Base-by-base conservation (phyloP, 139 green algal species). In the Microglena sp. region DNA sequence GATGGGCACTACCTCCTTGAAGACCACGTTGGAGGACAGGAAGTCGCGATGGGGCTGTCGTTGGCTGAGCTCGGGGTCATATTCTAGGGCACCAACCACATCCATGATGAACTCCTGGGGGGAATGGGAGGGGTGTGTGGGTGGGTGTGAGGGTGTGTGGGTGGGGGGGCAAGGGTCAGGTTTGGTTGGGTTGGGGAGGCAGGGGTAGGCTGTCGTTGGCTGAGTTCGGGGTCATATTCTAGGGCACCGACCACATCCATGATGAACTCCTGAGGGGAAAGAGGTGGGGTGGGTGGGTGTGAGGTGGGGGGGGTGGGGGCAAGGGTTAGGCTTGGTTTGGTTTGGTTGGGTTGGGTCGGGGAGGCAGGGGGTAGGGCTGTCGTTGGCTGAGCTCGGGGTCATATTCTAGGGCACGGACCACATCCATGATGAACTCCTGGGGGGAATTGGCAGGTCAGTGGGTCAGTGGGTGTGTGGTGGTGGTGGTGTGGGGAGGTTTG, bases 321-420 rank as follows among this genome's bases (percentile, higher is more conserved):
- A n/a, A n/a, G n/a, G n/a, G n/a, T n/a, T n/a, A n/a, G n/a, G n/a
- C n/a, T n/a, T n/a, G n/a, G n/a, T n/a, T n/a, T n/a, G n/a, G n/a
- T n/a, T n/a, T n/a, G n/a, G n/a, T n/a, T n/a, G n/a, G n/a, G n/a
- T n/a, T n/a, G n/a, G n/a, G n/a, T n/a, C n/a, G n/a, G n/a, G n/a
- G n/a, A n/a, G n/a, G n/a, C n/a, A n/a, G n/a, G n/a, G n/a, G n/a
- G n/a, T n/a, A n/a, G n/a, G n/a, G n/a, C n/a, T n/a, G n/a, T n/a
- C n/a, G n/a, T n/a, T n/a, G n/a, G n/a, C n/a, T 73, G 34, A 85
- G 69, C 18, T 90, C 84, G 15, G 90, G 88, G 69, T 96, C 88
- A 59, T 97, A 94, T 83, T 99, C 93, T 60, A 99, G 80, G 33
- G 84, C 85, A 2, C 92, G 93, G 11, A 98, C 72, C 5, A 96